Evolutionary conservation across 495 filamentous ascomycete species (phyloP), one percentile per base, ranked within the genome.

Genomic region (Monascus purpureus): DNA sequence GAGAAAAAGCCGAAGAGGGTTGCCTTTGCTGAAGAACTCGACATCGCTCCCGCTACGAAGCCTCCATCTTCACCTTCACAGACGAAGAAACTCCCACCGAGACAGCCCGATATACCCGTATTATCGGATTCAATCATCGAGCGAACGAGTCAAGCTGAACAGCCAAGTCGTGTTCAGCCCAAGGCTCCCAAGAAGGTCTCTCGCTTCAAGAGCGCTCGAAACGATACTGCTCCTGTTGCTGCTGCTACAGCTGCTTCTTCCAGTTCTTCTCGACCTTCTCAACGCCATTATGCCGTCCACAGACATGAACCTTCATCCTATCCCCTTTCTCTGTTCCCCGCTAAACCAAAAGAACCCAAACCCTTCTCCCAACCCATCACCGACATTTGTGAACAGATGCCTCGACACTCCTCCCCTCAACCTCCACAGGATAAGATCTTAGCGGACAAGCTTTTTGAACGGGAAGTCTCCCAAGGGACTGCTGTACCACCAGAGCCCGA

Each of bases 1-100:
- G 42, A 41, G 24, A 44, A 54, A 28, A 67, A 66, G 26, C 39
- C 50, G 3, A 83, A 80, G 62, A 93, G 86, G 55, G 72, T 72
- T 16, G 82, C 92, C 6, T 93, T 93, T 51, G 77, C 85, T 2
- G 46, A 74, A 15, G 67, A 73, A 14, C 67, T 93, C 26, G 80
- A 94, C 45, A 79, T 93, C 37, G 70, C 75, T 2, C 63, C 69
- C 29, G 39, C 49, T 6, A 31, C 61, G 9, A 43, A 54, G 15
- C 30, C 47, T 6, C 45, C 49, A 9, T 35, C 30, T 16, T 28
- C 33, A 3, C 11, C 23, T 12, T 14, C 33, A 2, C 42, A 49
- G 33, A 45, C 42, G 39, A 64, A 39, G 45, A 52, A 25, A 13
- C 32, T 44, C 35, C 56, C 38, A 43, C 60, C 19, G 49, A 64